Base-by-base conservation (phyloP, 257 asterid species). In the Linaria vulgaris region DNA sequence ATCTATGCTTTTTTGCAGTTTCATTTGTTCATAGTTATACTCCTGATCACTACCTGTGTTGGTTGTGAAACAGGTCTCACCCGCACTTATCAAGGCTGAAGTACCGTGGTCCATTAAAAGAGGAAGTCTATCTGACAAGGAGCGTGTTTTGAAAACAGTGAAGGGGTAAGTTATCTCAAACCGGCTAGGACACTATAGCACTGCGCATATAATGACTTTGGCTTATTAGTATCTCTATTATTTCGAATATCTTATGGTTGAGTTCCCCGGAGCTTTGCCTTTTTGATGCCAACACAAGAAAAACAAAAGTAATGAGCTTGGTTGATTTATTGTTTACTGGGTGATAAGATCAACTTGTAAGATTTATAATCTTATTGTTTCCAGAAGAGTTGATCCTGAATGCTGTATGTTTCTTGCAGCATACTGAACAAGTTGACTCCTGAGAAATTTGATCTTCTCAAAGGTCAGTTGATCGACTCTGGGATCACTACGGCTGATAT, bases 351-450 rank as follows among this genome's bases (percentile, higher is more conserved):
- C 39, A 21, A 25, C 37, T 48, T 55, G 53, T 12, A 13, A 11
- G 38, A 27, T 24, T 16, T 37, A n/a, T 23, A 9, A 41, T 15
- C 16, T 56, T 55, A 7, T n/a, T 27, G 39, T 55, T 24, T 11
- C 22, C 13, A 23, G 21, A 11, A 23, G 44, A 69, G 15, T 65
- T 63, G 69, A 46, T 67, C 53, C 73, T 72, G 9, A 53, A 39
- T 61, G 20, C 25, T 48, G 10, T 61, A 1, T 68, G 17, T 46
- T 73, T 69, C 52, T 48, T 74, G 77, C 88, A 89, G 99, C 37
- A 92, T 92, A 75, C 75, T 92, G 78, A 92, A 92, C 82, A 92
- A 89, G 89, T 80, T 92, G 80, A 89, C 99, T 55, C 99, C 99
- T 1, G 97, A 90, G 64, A 92, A 92, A 78, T 92, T 89, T 68